A percentile compares a stretch with the other conserved stretches of the same genome.
These are phyloP conservation scores for Ocimum tenuiflorum DNA, from an alignment of 257 asterid species.

Conservation along the genomic window DNA sequence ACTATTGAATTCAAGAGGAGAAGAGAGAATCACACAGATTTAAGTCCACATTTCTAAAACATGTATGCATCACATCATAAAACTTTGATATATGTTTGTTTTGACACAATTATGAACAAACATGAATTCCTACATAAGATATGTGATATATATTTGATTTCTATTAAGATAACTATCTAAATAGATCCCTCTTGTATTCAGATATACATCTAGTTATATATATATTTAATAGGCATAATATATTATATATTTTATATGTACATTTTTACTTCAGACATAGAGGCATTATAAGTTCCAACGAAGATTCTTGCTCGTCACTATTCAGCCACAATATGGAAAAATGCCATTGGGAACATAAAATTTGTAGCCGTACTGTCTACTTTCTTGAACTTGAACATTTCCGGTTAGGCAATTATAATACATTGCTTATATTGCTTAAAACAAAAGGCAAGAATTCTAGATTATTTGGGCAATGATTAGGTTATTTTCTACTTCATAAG, in stretches of 20 bases:
- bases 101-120: not conserved
- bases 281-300: too few relatives aligned
- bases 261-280: too few relatives aligned
- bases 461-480: not conserved
- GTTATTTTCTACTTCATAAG: not conserved
- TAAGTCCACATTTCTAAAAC: not conserved
- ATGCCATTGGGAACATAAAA: not conserved
- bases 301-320: too few relatives aligned
- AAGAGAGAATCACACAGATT: too few relatives aligned
- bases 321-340: not conserved
- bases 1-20: too few relatives aligned
- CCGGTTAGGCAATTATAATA: not conserved
- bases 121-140: not conserved
- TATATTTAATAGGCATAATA: too few relatives aligned
- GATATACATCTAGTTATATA: too few relatives aligned
- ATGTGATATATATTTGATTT: not conserved
- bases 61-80: not conserved
- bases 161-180: too few relatives aligned
- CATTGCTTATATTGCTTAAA: not conserved
- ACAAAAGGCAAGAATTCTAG: not conserved
- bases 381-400: not conserved
- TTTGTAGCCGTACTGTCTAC: not conserved
- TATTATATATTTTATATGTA: too few relatives aligned
- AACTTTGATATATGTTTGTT: not conserved
- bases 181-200: too few relatives aligned